Evolutionary conservation across 2,329 filamentous ascomycete genomes (phyloP).

Genomic region (Furcasterigmium sp.): DNA sequence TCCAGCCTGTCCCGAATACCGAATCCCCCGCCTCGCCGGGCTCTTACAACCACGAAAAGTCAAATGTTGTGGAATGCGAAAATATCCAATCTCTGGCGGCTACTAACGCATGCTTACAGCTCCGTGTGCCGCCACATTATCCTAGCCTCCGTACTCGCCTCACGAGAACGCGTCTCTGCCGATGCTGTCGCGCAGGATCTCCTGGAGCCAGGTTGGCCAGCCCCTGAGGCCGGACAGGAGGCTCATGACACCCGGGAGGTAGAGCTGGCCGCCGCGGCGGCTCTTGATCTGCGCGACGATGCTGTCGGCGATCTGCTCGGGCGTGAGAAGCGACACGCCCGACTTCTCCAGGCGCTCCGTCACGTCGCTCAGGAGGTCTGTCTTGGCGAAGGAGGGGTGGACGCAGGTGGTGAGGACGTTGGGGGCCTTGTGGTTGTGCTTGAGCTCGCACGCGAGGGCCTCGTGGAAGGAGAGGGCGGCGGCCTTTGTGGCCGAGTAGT

Average conservation of each 20-base stretch:
- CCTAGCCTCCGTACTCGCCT: too few species aligned
- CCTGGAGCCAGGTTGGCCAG: constrained; percentile 31
- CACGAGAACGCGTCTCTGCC: constrained; percentile 6
- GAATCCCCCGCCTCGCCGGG: too few species aligned
- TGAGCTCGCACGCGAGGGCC: constrained; percentile 30
- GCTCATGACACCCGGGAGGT: constrained; percentile 29
- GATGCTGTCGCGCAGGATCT: constrained; percentile 23
- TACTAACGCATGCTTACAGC: too few species aligned
- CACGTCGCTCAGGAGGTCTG: constrained; percentile 26
- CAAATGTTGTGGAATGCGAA: too few species aligned
- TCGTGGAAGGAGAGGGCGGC: constrained; percentile 49
- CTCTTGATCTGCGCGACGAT: constrained; percentile 44
- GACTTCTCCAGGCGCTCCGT: constrained; percentile 18
- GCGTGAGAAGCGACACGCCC: constrained; percentile 23
- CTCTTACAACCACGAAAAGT: too few species aligned
- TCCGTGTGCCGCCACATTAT: too few species aligned
- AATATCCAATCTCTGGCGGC: too few species aligned
- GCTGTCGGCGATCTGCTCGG: constrained; percentile 37
- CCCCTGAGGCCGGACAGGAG: constrained; percentile 28
- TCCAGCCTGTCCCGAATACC: too few species aligned
- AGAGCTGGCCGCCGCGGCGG: constrained; percentile 40
- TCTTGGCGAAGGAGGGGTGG: constrained; percentile 18
- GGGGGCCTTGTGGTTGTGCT: constrained; percentile 25
- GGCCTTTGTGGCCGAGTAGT: constrained; percentile 47
- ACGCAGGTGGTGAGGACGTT: constrained; percentile 28